These are phyloP conservation scores for Globisporangium camurandrum DNA, from an alignment of 352 stramenopile species.

Conservation along the genomic window DNA sequence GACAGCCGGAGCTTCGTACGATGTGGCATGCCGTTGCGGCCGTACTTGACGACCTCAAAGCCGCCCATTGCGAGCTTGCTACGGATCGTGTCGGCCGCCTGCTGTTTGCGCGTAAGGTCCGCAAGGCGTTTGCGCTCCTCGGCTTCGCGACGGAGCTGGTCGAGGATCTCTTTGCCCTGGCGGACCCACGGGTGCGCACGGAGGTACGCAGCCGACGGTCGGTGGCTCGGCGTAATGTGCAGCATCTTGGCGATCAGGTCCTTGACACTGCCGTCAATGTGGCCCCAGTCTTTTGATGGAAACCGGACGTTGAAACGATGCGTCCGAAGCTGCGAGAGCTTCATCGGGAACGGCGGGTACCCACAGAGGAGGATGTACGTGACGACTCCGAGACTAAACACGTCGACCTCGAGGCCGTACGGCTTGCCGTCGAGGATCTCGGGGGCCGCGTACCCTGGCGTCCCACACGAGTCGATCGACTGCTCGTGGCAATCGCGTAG, in stretches of 20 bases:
- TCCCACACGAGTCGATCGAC: conserved; percentile 76
- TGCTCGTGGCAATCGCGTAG: conserved; percentile 51
- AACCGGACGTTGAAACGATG: conserved; percentile 81
- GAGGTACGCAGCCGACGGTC: conserved; percentile 55
- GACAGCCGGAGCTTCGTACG: conserved; percentile 71
- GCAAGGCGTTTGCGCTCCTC: conserved; percentile 36
- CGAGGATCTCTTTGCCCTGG: conserved; percentile 33
- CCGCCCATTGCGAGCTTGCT: conserved; percentile 64
- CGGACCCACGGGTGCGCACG: conserved; percentile 59
- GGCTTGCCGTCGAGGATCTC: conserved; percentile 80
- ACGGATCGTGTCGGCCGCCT: conserved; percentile 52
- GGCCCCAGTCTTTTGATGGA: conserved; percentile 71
- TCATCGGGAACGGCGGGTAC: conserved; percentile 86
- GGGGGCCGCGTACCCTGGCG: conserved; percentile 72
- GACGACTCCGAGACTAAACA: conserved; percentile 87
- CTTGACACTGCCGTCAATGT: conserved; percentile 55
- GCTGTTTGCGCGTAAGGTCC: conserved; percentile 49
- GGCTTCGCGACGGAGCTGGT: conserved; percentile 32
- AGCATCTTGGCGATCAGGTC: conserved; percentile 76
- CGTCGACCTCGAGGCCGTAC: conserved; percentile 79
- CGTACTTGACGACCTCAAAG: conserved; percentile 78
- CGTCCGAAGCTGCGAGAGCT: conserved; percentile 71
- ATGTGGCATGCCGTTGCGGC: conserved; percentile 64
- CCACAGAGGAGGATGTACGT: conserved; percentile 86
- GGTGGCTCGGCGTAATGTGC: conserved; percentile 53